Conservation (phyloP, 2,329 filamentous ascomycete genomes). For the Trichoderma arundinaceum region DNA sequence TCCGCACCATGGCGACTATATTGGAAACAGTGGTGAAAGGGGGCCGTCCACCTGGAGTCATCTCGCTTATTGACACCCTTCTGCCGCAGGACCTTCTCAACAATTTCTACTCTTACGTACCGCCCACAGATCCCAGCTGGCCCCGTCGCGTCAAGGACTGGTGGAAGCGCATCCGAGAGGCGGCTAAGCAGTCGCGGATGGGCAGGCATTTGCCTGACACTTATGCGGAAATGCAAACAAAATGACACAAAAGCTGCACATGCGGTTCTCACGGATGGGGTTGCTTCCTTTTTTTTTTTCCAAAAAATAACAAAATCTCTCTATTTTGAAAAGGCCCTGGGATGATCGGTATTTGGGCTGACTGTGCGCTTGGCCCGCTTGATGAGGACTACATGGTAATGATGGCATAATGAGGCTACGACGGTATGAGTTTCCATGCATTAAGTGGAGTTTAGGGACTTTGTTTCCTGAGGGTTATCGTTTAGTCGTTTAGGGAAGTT, state of each 20-base stretch:
- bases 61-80: constrained; percentile 27
- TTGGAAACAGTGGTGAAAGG: background rate
- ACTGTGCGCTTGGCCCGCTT: background rate
- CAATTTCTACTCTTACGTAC: constrained; percentile 39
- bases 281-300: background rate
- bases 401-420: background rate
- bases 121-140: constrained; percentile 41
- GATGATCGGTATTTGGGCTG: background rate
- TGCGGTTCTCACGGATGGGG: no score
- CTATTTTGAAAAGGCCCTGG: no score
- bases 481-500: background rate
- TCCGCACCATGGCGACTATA: background rate
- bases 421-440: background rate
- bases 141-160: constrained; percentile 42
- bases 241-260: constrained; percentile 31
- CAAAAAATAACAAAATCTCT: no score
- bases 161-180: constrained; percentile 45
- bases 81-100: constrained; percentile 42
- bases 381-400: background rate
- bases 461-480: no score
- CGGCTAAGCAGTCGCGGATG: constrained; percentile 46
- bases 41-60: constrained; percentile 10
- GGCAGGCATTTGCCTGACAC: constrained; percentile 45
- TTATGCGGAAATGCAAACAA: constrained; percentile 43
- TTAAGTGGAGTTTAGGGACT: no score